These are phyloP conservation scores for Ophiostoma quercus DNA, from an alignment of 2,329 filamentous ascomycete species.

Conservation along the genomic window DNA sequence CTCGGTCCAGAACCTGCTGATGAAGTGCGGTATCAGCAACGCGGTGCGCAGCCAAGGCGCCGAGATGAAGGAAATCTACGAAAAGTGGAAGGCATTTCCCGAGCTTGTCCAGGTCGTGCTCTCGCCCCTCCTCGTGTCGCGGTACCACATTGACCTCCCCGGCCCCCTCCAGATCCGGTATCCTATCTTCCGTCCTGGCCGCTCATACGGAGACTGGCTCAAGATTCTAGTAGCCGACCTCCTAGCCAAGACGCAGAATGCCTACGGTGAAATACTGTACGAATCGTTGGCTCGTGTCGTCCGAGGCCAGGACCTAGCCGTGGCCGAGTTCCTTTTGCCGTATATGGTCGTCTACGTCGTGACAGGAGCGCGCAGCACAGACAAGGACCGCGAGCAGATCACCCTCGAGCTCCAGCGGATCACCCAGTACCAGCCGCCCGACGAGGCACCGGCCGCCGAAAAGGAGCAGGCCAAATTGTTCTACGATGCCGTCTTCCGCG, in stretches of 20 bases:
- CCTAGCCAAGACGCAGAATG: slow-evolving; percentile 68
- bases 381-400: slow-evolving; percentile 59
- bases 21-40: slow-evolving; percentile 66
- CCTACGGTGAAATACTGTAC: slow-evolving; percentile 72
- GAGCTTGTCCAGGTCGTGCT: slow-evolving; percentile 73
- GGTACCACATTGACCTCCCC: slow-evolving; percentile 67
- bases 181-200: slow-evolving; percentile 67
- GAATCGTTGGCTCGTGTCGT: slow-evolving; percentile 76
- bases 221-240: slow-evolving; percentile 75
- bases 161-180: slow-evolving; percentile 57
- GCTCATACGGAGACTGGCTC: slow-evolving; percentile 76
- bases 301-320: slow-evolving; percentile 76
- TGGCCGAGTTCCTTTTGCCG: slow-evolving; percentile 82
- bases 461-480: slow-evolving; percentile 75
- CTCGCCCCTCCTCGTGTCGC: slow-evolving; percentile 82
- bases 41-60: slow-evolving; percentile 36
- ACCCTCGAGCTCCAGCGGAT: slow-evolving; percentile 69
- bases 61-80: slow-evolving; percentile 56
- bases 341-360: slow-evolving; percentile 81
- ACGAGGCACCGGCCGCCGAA: slow-evolving; percentile 52
- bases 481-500: slow-evolving; percentile 84
- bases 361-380: slow-evolving; percentile 49
- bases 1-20: slow-evolving; percentile 86
- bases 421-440: slow-evolving; percentile 55
- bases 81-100: slow-evolving; percentile 73